Conservation (phyloP, 331 rosid species). For the Arachis monticola region DNA sequence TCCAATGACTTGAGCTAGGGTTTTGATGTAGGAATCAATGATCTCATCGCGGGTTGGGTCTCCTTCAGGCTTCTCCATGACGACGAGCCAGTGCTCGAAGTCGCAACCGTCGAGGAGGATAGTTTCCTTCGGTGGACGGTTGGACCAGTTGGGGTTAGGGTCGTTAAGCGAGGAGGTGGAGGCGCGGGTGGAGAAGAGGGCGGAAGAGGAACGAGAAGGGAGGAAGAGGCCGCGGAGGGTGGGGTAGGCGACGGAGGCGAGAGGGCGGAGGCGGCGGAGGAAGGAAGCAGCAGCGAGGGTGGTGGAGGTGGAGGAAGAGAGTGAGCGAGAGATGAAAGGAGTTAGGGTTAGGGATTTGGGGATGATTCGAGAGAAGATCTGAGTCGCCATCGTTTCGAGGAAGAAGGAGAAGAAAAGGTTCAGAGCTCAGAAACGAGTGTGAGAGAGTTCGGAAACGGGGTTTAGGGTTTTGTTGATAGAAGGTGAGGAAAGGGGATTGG, state of each 20-base stretch:
- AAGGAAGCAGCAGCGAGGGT: slow-evolving; percentile 54
- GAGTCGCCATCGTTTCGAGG: slow-evolving; percentile 62
- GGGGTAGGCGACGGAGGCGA: slow-evolving; percentile 5
- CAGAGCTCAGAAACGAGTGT: neutral
- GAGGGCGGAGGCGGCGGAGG: slow-evolving; percentile 30
- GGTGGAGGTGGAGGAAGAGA: slow-evolving; percentile 34
- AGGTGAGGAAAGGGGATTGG: no score
- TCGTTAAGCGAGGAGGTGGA: slow-evolving; percentile 88
- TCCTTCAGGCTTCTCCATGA: no score
- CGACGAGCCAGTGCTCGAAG: no score
- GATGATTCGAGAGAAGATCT: slow-evolving; percentile 57
- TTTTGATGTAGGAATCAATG: no score
- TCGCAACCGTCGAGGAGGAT: slow-evolving; percentile 40
- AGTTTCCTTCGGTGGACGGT: slow-evolving; percentile 95
- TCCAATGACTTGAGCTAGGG: no score
- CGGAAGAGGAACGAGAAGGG: slow-evolving; percentile 30
- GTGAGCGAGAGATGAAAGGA: slow-evolving; percentile 58
- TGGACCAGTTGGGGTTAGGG: slow-evolving; percentile 93
- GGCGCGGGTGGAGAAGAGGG: slow-evolving; percentile 73
- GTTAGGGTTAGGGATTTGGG: slow-evolving; percentile 63
- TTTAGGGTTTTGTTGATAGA: no score
- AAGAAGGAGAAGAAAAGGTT: neutral
- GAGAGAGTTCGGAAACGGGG: no score
- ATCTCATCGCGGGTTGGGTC: no score
- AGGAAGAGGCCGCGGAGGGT: slow-evolving; percentile 41